Percentiles rank a stretch among this genome's conserved stretches.
These are phyloP conservation scores for Cercospora citrullina DNA, from an alignment of 2,329 filamentous ascomycete genomes.

Conservation along the genomic window DNA sequence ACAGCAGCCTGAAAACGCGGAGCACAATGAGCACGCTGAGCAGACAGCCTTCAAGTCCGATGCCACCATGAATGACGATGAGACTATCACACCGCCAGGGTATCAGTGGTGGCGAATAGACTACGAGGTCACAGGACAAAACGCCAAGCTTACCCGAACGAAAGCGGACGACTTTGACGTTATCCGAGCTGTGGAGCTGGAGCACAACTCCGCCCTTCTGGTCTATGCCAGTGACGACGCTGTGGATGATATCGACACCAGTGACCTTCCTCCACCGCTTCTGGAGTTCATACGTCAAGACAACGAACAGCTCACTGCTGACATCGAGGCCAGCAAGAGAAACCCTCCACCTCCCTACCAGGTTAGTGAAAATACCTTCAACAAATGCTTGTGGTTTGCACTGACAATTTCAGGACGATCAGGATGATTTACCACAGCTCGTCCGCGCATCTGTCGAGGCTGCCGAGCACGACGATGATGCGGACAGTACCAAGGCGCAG, in stretches of 20 bases:
- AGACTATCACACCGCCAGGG: conserved; percentile 38
- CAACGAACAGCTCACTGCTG: not conserved
- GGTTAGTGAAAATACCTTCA: not conserved
- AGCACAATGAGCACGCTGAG: conserved; percentile 4
- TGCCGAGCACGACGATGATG: conserved; percentile 13
- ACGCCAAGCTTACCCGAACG: conserved; percentile 38
- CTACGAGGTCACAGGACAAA: conserved; percentile 48
- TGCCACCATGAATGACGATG: conserved; percentile 29
- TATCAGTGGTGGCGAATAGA: conserved; percentile 60
- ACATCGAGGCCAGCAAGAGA: conserved; percentile 13
- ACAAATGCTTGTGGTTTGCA: not conserved
- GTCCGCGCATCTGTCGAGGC: conserved; percentile 10
- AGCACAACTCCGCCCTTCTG: conserved; percentile 55
- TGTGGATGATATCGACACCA: conserved; percentile 16
- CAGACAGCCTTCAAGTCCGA: not conserved
- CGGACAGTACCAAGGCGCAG: conserved; percentile 17
- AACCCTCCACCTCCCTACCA: conserved; percentile 11
- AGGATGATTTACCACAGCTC: not conserved
- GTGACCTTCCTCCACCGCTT: conserved; percentile 5
- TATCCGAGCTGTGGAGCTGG: conserved; percentile 52
- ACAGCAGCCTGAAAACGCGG: not conserved
- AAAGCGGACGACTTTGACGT: conserved; percentile 52
- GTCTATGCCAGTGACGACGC: conserved; percentile 58
- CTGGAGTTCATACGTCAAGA: conserved; percentile 10
- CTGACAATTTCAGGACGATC: conserved; percentile 1